Base-by-base conservation (phyloP, 257 asterid species). In the Plantago major region DNA sequence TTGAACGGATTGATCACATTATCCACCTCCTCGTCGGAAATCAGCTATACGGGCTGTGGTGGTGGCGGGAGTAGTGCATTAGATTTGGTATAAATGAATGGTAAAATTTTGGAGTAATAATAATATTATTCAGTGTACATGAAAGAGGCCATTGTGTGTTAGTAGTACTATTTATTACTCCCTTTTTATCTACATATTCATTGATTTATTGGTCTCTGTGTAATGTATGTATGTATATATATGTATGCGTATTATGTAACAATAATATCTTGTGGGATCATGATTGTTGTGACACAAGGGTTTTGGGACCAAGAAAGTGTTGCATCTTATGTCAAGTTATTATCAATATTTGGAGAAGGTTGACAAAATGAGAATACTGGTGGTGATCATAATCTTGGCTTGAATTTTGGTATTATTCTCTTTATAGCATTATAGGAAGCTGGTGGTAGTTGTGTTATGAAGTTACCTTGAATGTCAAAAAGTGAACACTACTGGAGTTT, bases 11-110 rank as follows among this genome's bases (percentile, higher is more conserved):
- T 86, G 84, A 72, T 86, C 71, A 66, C 75, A 30, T 53, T 83
- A 33, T 87, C 95, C 51, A 60, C 90, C 0, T 72, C 96, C 16
- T 82, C 94, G 10, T 88, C 96, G 58, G 90, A 85, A 10, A 49
- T 47, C 12, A 81, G 92, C 73, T 88, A 79, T 57, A 48, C 55
- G 6, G 85, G 74, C 1, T 82, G 65, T 10, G 50, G 67, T 2
- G 84, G 65, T 10, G 50, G 67, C 33, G n/a, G 47, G 22, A 11
- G 57, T 18, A 64, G 75, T 13, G 74, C 72, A 26, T 26, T 71
- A 19, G 76, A 73, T 55, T 67, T 83, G 72, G 76, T 83, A 38
- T 79, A 65, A 71, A 44, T 19, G 0, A 7, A 42, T 26, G 37
- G 49, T 51, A 17, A 65, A 54, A 69, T 46, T 9, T 43, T 56